Percentiles rank a stretch among this genome's conserved stretches.
Evolutionary conservation across 2,329 filamentous ascomycete genomes (phyloP).

Genomic region (Phialemoniopsis sp.): DNA sequence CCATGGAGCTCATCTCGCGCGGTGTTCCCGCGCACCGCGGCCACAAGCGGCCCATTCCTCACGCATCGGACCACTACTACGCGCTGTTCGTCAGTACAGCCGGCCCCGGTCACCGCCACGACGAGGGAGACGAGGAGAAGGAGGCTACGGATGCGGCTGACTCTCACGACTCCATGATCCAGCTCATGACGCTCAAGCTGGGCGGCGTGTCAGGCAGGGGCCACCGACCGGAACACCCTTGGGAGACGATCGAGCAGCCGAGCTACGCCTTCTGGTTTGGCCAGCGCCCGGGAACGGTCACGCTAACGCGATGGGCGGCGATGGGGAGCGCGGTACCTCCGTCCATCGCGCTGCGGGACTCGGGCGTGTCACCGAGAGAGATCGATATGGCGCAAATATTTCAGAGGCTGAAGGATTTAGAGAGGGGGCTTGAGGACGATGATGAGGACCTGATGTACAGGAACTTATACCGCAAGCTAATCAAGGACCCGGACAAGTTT

Average conservation of each 20-base stretch:
- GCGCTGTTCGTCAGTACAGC: slow-evolving; percentile 47
- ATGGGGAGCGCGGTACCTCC: slow-evolving; percentile 53
- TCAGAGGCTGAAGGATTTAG: slow-evolving; percentile 54
- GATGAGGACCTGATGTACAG: slow-evolving; percentile 56
- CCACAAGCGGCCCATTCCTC: slow-evolving; percentile 47
- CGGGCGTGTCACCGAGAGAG: slow-evolving; percentile 54
- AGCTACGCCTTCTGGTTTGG: slow-evolving; percentile 68
- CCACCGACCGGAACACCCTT: slow-evolving; percentile 36
- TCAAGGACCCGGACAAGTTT: slow-evolving; percentile 63
- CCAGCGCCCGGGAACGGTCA: slow-evolving; percentile 63
- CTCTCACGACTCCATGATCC: slow-evolving; percentile 50
- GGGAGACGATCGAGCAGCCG: slow-evolving; percentile 72
- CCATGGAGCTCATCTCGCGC: slow-evolving; percentile 52
- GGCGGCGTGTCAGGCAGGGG: slow-evolving; percentile 25
- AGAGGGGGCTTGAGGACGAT: slow-evolving; percentile 51
- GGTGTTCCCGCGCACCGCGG: slow-evolving; percentile 56
- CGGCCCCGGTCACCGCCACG: slow-evolving; percentile 26
- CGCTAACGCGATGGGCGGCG: slow-evolving; percentile 65
- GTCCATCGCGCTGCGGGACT: slow-evolving; percentile 52
- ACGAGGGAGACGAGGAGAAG: slow-evolving; percentile 16
- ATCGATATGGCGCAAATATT: slow-evolving; percentile 55
- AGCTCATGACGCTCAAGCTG: slow-evolving; percentile 52
- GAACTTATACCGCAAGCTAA: slow-evolving; percentile 62
- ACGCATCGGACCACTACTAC: slow-evolving; percentile 51
- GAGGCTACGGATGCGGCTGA: slow-evolving; percentile 39